These are phyloP conservation scores for Actinomortierella wolfii DNA, from an alignment of 371 early-diverging fungal genomes.

Conservation along the genomic window DNA sequence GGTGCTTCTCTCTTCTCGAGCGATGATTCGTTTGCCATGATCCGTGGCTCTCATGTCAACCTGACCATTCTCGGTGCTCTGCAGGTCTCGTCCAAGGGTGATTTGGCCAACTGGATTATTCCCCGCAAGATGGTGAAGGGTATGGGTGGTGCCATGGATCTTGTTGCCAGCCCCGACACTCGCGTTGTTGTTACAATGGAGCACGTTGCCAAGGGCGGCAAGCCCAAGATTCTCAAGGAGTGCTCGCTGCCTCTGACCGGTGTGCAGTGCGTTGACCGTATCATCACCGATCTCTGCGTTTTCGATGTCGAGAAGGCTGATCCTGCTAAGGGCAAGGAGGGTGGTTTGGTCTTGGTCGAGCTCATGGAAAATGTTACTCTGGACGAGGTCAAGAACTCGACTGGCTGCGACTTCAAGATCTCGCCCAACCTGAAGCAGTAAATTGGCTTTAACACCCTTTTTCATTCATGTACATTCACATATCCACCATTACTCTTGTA, in stretches of 20 bases:
- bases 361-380: conserved; percentile 56
- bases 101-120: conserved; percentile 77
- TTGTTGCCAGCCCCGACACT: conserved; percentile 62
- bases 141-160: conserved; percentile 77
- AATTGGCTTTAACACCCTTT: too few species aligned
- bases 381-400: conserved; percentile 59
- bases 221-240: conserved; percentile 63
- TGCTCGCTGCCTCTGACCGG: conserved; percentile 73
- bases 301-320: conserved; percentile 52
- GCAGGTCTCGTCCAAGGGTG: conserved; percentile 67
- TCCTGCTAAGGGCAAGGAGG: conserved; percentile 8
- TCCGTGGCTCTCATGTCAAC: conserved; percentile 67
- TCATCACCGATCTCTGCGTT: conserved; percentile 69
- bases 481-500: too few species aligned
- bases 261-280: conserved; percentile 62
- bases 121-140: conserved; percentile 80
- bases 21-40: conserved; percentile 72
- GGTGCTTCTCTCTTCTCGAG: conserved; percentile 64
- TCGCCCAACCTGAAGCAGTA: conserved; percentile 46
- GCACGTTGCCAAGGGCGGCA: conserved; percentile 66
- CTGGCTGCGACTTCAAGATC: conserved; percentile 62
- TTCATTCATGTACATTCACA: too few species aligned
- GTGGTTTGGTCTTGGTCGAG: conserved; percentile 55
- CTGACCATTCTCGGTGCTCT: conserved; percentile 70
- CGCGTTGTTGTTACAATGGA: conserved; percentile 77